Conservation (phyloP, 805 yeast genomes). For the Komagataella pastoris region DNA sequence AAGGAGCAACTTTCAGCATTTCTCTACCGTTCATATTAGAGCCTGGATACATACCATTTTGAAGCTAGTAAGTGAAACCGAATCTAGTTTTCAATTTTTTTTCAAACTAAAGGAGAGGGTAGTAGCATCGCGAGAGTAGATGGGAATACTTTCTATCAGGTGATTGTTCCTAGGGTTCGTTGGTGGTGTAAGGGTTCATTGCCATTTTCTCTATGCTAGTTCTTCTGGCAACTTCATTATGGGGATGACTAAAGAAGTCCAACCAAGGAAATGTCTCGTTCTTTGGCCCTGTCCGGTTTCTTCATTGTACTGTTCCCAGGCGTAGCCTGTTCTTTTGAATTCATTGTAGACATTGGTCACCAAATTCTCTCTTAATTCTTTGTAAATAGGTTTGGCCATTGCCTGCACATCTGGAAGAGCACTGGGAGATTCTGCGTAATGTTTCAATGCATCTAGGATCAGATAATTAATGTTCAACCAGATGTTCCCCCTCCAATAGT, state of each 20-base stretch:
- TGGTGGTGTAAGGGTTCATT: background rate
- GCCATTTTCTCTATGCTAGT: slow-evolving; percentile 1
- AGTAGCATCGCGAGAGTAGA: background rate
- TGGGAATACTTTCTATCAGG: background rate
- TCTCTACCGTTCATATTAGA: background rate
- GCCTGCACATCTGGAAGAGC: slow-evolving; percentile 16
- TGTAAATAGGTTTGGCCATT: slow-evolving; percentile 37
- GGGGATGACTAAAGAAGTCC: slow-evolving; percentile 75
- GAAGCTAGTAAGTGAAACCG: background rate
- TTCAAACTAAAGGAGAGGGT: background rate
- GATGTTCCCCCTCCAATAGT: slow-evolving; percentile 92
- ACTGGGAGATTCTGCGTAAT: slow-evolving; percentile 30
- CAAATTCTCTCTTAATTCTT: slow-evolving; percentile 46
- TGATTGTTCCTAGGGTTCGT: background rate
- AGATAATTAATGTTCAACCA: slow-evolving; percentile 91
- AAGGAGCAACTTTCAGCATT: background rate
- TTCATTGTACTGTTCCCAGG: slow-evolving; percentile 87
- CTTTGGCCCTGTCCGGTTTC: slow-evolving; percentile 63
- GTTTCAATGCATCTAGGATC: slow-evolving; percentile 51
- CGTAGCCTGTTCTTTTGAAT: slow-evolving; percentile 67
- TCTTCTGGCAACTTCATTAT: slow-evolving; percentile 74
- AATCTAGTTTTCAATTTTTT: slow-evolving; percentile 2
- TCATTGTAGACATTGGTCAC: slow-evolving; percentile 56
- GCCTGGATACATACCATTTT: background rate
- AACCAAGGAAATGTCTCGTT: slow-evolving; percentile 83